Base-by-base conservation (phyloP, 176 grass and related monocot genomes). In the Zoysia pacifica region DNA sequence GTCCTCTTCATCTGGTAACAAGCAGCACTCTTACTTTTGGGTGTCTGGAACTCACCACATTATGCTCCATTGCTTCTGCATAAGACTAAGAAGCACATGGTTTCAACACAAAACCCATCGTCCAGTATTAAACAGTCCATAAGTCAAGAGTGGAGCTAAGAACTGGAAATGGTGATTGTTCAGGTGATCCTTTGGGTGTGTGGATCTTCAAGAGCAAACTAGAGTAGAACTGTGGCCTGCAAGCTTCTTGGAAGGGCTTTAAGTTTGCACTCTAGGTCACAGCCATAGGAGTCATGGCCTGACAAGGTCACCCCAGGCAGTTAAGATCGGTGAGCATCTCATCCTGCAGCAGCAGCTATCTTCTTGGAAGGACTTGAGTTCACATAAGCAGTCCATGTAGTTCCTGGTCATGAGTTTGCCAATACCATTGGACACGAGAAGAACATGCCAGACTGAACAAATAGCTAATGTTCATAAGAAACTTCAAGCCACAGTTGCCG, bases 171-270 rank as follows among this genome's bases (percentile, higher is more conserved):
- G 28, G 20, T 20, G 48, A 56, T 36, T 67, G 67, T 68, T 42
- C 63, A 89, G 86, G 67, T 73, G 45, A 61, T 40, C 60, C 63
- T 10, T 65, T 84, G 18, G 83, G 83, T 28, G n/a, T 71, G 46
- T 97, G 85, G 70, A 82, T 81, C 53, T 96, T 96, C 67, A 92
- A 79, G 79, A 91, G 83, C 76, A 94, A 91, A 79, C 87, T 79
- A 82, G 81, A 70, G 9, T 66, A 89, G 81, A 92, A 70, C 11
- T 66, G 84, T 60, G 59, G 81, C 45, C 11, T 41, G 15, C 54
- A 88, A 86, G 81, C 81, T 52, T 45, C 59, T 46, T 86, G 87
- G 44, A 92, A 83, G 79, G 79, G 79, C 54, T 85, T 78, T 82
- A 81, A 87, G 28, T 95, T 88, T 62, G 70, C 85, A 13, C 67